These are phyloP conservation scores for Dactylis glomerata DNA, from an alignment of 176 grass and related monocot genomes.

Conservation along the genomic window DNA sequence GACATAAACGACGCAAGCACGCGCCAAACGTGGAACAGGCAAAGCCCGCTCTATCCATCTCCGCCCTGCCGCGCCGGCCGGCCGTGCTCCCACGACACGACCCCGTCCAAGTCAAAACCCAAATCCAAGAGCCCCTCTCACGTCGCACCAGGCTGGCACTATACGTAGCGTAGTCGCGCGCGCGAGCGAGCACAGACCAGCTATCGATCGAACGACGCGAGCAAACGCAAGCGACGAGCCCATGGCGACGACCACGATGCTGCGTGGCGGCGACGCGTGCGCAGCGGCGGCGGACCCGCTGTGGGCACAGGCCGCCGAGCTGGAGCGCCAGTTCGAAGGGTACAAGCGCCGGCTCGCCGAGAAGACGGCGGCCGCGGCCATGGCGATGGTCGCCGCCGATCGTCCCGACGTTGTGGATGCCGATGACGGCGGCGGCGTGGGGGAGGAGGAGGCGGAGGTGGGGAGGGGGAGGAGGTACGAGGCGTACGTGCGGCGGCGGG, in stretches of 20 bases:
- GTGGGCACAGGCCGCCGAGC: conserved; percentile 53
- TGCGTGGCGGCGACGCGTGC: neutral
- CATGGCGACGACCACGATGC: conserved; percentile 12
- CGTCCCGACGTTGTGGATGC: neutral
- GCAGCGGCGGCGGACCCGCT: conserved; percentile 8
- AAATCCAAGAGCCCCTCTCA: neutral
- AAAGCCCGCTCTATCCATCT: too few relatives aligned
- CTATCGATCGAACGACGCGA: neutral
- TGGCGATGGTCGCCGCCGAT: neutral
- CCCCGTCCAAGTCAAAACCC: conserved; percentile 7
- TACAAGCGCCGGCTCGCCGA: conserved; percentile 49
- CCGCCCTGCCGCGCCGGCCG: neutral
- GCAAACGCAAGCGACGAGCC: neutral
- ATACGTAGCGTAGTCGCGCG: neutral
- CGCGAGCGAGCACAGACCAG: neutral
- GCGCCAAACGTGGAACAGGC: too few relatives aligned
- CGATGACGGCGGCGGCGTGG: neutral
- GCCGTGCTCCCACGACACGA: conserved; percentile 10
- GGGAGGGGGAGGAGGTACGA: conserved; percentile 49
- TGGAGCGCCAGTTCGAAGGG: conserved; percentile 53
- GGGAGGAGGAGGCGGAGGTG: neutral
- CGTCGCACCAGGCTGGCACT: neutral
- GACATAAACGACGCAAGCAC: neutral
- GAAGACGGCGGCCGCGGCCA: neutral
- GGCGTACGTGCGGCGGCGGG: conserved; percentile 48